Conservation (phyloP, 2,329 filamentous ascomycete genomes). For the Curvularia lunata region DNA sequence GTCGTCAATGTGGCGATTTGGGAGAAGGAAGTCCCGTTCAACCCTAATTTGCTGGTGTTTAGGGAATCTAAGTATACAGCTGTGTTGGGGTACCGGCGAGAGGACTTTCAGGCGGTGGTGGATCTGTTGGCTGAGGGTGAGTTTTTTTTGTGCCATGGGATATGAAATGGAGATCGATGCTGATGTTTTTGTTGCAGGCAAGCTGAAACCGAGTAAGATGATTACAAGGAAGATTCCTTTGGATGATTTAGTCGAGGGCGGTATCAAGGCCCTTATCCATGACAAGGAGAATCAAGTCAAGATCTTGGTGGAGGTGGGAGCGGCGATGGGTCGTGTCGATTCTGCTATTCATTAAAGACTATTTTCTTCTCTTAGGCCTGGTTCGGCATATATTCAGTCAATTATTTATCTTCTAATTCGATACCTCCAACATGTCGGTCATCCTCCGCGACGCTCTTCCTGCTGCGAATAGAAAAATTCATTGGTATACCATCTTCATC, state of each 20-base stretch:
- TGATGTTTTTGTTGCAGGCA: constrained; percentile 43
- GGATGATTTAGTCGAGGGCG: constrained; percentile 63
- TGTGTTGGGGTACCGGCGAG: constrained; percentile 57
- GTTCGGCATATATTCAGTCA: neutral
- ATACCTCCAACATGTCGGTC: neutral
- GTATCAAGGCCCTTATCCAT: constrained; percentile 62
- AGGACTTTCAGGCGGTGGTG: constrained; percentile 65
- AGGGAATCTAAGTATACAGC: constrained; percentile 61
- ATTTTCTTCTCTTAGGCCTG: neutral
- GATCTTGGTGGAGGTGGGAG: constrained; percentile 60
- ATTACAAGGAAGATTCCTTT: constrained; percentile 65
- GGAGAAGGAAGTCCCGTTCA: constrained; percentile 62
- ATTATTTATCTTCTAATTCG: neutral
- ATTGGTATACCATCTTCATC: neutral
- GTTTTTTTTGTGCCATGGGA: constrained; percentile 10
- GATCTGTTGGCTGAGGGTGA: constrained; percentile 53
- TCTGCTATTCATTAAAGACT: constrained; percentile 16
- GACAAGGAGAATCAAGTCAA: constrained; percentile 69
- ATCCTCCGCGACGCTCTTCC: neutral
- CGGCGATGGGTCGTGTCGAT: constrained; percentile 22
- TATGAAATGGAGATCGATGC: neutral
- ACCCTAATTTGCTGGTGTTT: constrained; percentile 61
- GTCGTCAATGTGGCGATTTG: constrained; percentile 71
- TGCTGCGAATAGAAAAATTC: too few species aligned
- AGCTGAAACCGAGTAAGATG: constrained; percentile 62